Evolutionary conservation across 148 eudicot genomes (phyloP).

Genomic region (Drosera capensis): DNA sequence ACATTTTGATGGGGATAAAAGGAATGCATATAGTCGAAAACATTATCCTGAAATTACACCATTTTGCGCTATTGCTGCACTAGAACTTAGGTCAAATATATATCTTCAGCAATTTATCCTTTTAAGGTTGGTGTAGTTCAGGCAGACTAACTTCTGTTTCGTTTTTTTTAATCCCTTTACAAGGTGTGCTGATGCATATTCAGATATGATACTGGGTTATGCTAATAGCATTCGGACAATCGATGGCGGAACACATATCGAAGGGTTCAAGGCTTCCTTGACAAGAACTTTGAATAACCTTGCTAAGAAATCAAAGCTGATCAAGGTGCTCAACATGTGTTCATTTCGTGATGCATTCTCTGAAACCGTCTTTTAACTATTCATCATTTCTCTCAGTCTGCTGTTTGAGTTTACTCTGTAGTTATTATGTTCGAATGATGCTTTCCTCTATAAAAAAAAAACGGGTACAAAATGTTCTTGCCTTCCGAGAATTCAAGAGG

Average conservation of each 20-base stretch:
- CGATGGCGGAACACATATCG: constrained; percentile 98
- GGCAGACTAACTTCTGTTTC: background rate
- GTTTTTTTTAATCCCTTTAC: background rate
- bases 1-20: too few species aligned
- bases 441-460: too few species aligned
- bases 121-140: background rate
- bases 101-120: background rate
- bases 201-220: constrained; percentile 87
- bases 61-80: too few species aligned
- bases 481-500: too few species aligned
- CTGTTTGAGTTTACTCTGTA: background rate
- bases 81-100: too few species aligned
- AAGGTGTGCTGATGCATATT: constrained; percentile 95
- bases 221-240: constrained; percentile 96
- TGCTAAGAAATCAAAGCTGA: constrained; percentile 65
- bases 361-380: background rate
- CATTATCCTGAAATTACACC: too few species aligned
- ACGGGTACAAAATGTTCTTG: too few species aligned
- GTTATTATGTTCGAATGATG: background rate
- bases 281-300: constrained; percentile 81
- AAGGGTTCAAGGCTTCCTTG: constrained; percentile 76
- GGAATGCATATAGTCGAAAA: too few species aligned
- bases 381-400: background rate
- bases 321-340: constrained; percentile 40
- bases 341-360: background rate